Percentiles rank a stretch among this genome's conserved stretches.
Evolutionary conservation across 1,284 basidiomycete genomes (phyloP).

Genomic region (Cystobasidiaceae sp.): DNA sequence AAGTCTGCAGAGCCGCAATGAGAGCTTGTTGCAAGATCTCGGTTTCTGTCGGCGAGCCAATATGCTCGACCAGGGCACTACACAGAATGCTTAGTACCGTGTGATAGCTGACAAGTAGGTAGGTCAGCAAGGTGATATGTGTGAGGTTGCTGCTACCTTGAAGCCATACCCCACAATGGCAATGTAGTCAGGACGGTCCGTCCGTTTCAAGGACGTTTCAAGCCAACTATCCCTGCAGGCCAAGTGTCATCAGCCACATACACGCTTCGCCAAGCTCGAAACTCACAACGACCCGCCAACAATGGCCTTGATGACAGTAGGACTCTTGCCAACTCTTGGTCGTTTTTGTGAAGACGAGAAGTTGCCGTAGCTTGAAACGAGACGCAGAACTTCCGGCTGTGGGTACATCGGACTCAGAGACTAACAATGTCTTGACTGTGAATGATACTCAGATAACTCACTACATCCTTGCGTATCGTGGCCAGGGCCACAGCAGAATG

Average conservation of each 20-base stretch:
- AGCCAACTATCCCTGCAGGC: background rate
- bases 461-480: conserved; percentile 15
- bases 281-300: conserved; percentile 2
- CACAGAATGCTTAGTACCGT: conserved; percentile 8
- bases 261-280: no score
- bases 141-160: no score
- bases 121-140: no score
- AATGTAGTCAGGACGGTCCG: conserved; percentile 1
- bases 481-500: conserved; percentile 2
- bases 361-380: conserved; percentile 1
- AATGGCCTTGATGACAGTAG: conserved; percentile 5
- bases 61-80: conserved; percentile 4
- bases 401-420: background rate
- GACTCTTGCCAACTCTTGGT: background rate
- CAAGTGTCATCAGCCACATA: no score
- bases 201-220: background rate
- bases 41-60: conserved; percentile 3
- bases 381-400: background rate
- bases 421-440: background rate
- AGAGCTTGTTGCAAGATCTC: conserved; percentile 10
- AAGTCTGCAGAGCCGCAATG: conserved; percentile 19
- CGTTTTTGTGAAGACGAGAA: background rate
- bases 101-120: background rate
- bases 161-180: conserved; percentile 5
- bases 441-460: background rate